Evolutionary conservation across 345 rosid genomes (phyloP), one percentile per base, ranked within the genome.

Genomic region (Rhizophora mangle): DNA sequence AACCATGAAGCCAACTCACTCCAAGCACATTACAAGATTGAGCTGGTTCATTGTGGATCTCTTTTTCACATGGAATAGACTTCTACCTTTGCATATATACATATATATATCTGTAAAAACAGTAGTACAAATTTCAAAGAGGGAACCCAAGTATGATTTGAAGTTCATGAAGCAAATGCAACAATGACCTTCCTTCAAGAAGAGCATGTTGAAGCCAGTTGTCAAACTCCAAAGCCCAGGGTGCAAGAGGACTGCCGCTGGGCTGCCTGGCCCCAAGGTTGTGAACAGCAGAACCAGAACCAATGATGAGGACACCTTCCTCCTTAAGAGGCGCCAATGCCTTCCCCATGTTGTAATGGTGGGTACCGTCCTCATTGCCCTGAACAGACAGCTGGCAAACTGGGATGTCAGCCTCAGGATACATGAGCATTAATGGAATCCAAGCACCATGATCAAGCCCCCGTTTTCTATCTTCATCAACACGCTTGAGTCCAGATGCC

Each of bases 401-500:
- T 0, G 98, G 99, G 52, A 90, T 84, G 61, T 92, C 85, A 1
- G 88, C 93, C 66, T 90, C 97, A 0, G 99, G 99, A 64, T 88
- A 95, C 99, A 95, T 95, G 64, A 92, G 80, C 94, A 90, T 87
- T 19, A 95, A 69, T 6, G 96, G 98, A 69, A 88, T 86, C 99
- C 99, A 95, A 22, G 98, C 94, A 9, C 99, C 99, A 60, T 95
- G 99, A 77, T 95, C 99, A 51, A 95, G 83, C 49, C 99, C 98
- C 4, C 96, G 86, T 34, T 80, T 72, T 37, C 57, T 80, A 62
- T 92, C 98, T 79, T 83, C 94, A 39, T 80, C 62, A 8, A 92
- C 94, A 5, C 70, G 84, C 36, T 79, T 65, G 76, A 88, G 74
- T 16, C 90, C 92, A 30, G 87, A 80, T 2, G n/a, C 75, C 65